Evolutionary conservation across 345 rosid genomes (phyloP).

Genomic region (Linum usitatissimum): DNA sequence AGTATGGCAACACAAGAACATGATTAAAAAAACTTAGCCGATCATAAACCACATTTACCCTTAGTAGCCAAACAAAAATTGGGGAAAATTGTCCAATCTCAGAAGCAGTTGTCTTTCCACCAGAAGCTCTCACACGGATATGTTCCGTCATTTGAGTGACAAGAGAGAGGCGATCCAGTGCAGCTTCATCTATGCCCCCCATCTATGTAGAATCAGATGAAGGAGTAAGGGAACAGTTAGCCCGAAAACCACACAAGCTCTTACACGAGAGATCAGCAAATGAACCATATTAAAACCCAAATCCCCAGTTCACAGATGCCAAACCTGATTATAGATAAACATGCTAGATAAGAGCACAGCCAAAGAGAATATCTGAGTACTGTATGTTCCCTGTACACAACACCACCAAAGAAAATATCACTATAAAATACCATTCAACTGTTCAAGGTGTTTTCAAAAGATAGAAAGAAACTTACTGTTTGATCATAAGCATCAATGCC

Average conservation of each 20-base stretch:
- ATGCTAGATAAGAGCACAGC: conserved; percentile 34
- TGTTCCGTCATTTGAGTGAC: conserved; percentile 97
- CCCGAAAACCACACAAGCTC: not conserved
- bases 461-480: not conserved
- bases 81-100: conserved; percentile 94
- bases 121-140: conserved; percentile 87
- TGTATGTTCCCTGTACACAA: conserved; percentile 11
- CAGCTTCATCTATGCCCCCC: conserved; percentile 97
- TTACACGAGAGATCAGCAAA: not conserved
- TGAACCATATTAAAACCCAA: conserved; percentile 3
- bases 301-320: conserved; percentile 1
- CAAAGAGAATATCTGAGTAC: conserved; percentile 28
- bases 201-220: conserved; percentile 30
- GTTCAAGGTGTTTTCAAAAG: not conserved
- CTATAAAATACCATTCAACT: not conserved
- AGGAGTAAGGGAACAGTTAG: not conserved
- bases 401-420: not conserved
- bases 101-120: conserved; percentile 64
- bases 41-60: conserved; percentile 39
- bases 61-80: conserved; percentile 93
- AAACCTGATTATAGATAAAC: conserved; percentile 21
- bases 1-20: not conserved
- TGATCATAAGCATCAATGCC: conserved; percentile 21
- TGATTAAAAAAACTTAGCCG: not conserved
- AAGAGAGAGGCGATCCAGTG: conserved; percentile 89